Base-by-base conservation (phyloP, 805 yeast species). In the Blastobotrys peoriensis region DNA sequence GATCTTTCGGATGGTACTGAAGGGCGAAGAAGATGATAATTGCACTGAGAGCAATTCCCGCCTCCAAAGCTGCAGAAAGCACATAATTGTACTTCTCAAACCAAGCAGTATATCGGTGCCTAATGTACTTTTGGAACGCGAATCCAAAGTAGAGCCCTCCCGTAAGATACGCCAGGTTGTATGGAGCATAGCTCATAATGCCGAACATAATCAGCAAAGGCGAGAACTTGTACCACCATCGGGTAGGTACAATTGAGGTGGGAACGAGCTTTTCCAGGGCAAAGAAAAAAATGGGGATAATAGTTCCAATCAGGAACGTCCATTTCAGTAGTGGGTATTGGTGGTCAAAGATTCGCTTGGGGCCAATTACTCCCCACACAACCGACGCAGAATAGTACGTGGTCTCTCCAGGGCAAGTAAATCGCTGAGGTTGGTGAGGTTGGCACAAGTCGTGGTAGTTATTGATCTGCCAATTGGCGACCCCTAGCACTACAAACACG, bases 41-140 rank as follows among this genome's bases (percentile, higher is more conserved):
- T 0, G 77, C 78, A 45, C 78, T 66, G 51, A 79, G 71, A 2
- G 84, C 85, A 15, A 78, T 74, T 10, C 83, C 86, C 0, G 83
- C 76, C 4, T 72, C 63, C 22, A 80, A 61, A 1, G 76, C 81
- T 43, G 81, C 72, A 17, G 80, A 67, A 42, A 81, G 61, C 15
- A 81, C 69, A 47, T 67, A 72, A 56, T 64, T 69, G 58, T 69
- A 73, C 59, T 67, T 67, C 40, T 62, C 64, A 69, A 84, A 82
- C 83, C 83, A 73, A 20, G 67, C 58, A 41, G 71, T 57, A 59
- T 73, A 74, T 53, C 67, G 65, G 47, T 67, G 63, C 52, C 75
- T 71, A 53, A 78, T 62, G 16, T 36, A 21, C 35, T 28, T 40
- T 41, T 37, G 41, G 64, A 78, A 79, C 9, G 66, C 44, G 49